phyloP scores from a whole-genome alignment of 1,284 basidiomycete genomes.

The Trametes polyzona region DNA sequence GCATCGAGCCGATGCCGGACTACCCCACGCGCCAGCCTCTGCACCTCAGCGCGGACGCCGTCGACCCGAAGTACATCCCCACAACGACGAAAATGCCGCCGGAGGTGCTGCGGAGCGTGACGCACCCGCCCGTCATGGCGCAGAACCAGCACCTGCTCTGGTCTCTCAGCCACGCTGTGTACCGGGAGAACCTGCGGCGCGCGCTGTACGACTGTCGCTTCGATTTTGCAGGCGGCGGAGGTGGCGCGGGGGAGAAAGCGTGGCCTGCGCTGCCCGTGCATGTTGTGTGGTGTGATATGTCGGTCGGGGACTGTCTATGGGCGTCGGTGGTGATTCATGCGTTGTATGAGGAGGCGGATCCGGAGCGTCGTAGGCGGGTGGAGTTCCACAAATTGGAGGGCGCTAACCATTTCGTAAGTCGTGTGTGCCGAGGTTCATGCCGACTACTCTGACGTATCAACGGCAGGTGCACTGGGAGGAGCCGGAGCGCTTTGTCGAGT shows the following conservation, averaged over 20 bases:
- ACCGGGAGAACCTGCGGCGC: slow-evolving; percentile 15
- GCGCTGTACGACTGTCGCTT: slow-evolving; percentile 21
- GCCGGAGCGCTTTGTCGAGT: slow-evolving; percentile 22
- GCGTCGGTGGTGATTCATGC: slow-evolving; percentile 13
- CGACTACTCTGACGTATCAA: no score
- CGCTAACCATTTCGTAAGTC: slow-evolving; percentile 32
- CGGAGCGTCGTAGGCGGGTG: slow-evolving; percentile 11
- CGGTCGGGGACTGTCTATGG: slow-evolving; percentile 17
- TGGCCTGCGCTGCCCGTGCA: slow-evolving; percentile 22
- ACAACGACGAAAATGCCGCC: slow-evolving; percentile 21
- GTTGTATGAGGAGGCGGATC: slow-evolving; percentile 4
- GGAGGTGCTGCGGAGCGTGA: slow-evolving; percentile 15
- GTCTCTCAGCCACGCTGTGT: slow-evolving; percentile 9
- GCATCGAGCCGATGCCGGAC: slow-evolving; percentile 6
- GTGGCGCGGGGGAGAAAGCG: slow-evolving; percentile 10
- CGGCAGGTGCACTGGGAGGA: slow-evolving; percentile 30
- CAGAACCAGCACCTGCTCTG: slow-evolving; percentile 18
- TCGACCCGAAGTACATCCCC: slow-evolving; percentile 10
- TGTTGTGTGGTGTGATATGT: slow-evolving; percentile 26
- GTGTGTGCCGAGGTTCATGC: background rate
- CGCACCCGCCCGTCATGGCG: slow-evolving; percentile 5
- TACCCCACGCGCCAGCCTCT: slow-evolving; percentile 9
- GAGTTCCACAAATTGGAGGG: slow-evolving; percentile 23
- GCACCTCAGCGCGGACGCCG: slow-evolving; percentile 1
- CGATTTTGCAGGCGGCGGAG: background rate